Base-by-base conservation (phyloP, 192 early-diverging fungal species). In the Rhizoclosmatium sp. region DNA sequence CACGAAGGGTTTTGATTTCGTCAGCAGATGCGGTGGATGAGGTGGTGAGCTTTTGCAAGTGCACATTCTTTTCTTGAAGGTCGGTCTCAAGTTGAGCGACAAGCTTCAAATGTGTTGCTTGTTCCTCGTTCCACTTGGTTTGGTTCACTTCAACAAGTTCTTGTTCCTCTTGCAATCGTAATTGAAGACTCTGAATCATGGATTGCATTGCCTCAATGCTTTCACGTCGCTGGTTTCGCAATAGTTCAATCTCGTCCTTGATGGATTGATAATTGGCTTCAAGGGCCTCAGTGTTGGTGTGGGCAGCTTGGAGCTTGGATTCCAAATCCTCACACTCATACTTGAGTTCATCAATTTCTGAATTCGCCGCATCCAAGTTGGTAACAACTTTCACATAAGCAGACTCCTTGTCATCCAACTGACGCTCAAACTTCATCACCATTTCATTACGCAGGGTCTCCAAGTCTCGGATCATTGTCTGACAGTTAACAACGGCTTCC, bases 381-480 rank as follows among this genome's bases (percentile, higher is more conserved):
- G 75, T 64, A 45, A 54, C 10, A 4, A 39, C 14, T 54, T 76
- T 76, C 12, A 3, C 39, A 31, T 49, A 76, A 7, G 47, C 14
- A 4, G 5, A 61, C 9, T 76, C 75, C 49, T 76, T 67, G 31
- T 76, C 75, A 23, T 76, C 75, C 61, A 76, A 47, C 45, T 76
- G 75, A 9, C 40, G 41, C 64, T 67, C 75, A 67, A 76, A 76
- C 64, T 76, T 76, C 4, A 59, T 19, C 21, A 67, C 39, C 61
- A 67, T 76, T 48, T 76, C 75, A 3, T 65, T 67, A 12, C 75
- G 42, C 9, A 76, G 75, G 2, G 75, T 51, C 47, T 76, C 75
- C 10, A 76, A 47, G 41, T 76, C 75, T n/a, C 75, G 75, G 23
- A 76, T 76, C 75, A 76, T 76, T 44, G 9, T 67, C 49, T 76